Percentiles rank a stretch among this genome's conserved stretches.
phyloP scores from a whole-genome alignment of 345 rosid genomes.

The Corchorus olitorius region DNA sequence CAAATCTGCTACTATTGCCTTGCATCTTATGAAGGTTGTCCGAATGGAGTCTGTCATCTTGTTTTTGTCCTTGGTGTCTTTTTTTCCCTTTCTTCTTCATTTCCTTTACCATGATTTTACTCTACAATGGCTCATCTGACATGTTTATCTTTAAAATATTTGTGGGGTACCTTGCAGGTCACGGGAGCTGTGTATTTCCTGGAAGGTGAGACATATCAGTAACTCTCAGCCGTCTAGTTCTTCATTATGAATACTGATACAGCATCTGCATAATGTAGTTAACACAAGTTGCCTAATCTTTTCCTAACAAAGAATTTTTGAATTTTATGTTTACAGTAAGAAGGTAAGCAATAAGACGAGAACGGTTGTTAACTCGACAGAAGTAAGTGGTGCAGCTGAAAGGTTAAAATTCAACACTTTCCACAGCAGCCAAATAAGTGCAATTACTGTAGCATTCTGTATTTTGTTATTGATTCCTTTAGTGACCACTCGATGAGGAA shows the following conservation, averaged over 20 bases:
- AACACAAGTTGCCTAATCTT: neutral
- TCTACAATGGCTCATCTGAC: neutral
- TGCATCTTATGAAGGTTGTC: neutral
- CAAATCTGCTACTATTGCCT: conserved; percentile 20
- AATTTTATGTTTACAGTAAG: conserved; percentile 55
- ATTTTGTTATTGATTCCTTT: conserved; percentile 46
- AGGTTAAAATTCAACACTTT: conserved; percentile 32
- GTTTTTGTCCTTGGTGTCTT: neutral
- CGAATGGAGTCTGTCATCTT: conserved; percentile 18
- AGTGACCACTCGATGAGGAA: conserved; percentile 32
- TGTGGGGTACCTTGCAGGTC: conserved; percentile 61
- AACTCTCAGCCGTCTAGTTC: neutral
- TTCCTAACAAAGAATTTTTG: neutral
- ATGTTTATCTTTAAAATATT: conserved; percentile 6
- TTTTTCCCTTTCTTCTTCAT: neutral
- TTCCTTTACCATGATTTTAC: neutral
- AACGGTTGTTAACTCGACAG: conserved; percentile 58
- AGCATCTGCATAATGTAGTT: conserved; percentile 10
- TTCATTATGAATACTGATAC: neutral
- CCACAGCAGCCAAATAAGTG: conserved; percentile 33
- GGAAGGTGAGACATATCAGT: conserved; percentile 70
- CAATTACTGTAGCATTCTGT: conserved; percentile 42
- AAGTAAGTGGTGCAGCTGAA: conserved; percentile 44
- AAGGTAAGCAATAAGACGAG: conserved; percentile 66
- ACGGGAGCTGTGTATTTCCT: conserved; percentile 87